Evolutionary conservation across 1,139 yeast genomes (phyloP).

Genomic region (Lodderomyces oxycetoniae): DNA sequence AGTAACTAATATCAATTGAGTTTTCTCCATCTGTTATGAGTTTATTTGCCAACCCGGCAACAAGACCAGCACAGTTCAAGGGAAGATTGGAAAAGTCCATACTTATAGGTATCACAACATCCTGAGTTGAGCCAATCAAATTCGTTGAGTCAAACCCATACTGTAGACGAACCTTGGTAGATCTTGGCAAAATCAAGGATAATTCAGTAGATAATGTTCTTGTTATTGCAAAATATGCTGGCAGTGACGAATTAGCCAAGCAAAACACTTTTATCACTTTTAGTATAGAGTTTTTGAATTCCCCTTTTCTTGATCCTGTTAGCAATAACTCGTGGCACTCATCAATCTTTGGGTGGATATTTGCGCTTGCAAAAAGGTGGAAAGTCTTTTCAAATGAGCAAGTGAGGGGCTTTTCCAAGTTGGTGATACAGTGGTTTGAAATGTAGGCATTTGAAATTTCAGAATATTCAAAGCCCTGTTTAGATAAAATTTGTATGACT

Average conservation of each 20-base stretch:
- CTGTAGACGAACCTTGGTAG: constrained; percentile 26
- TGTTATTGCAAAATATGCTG: constrained; percentile 57
- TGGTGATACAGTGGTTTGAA: constrained; percentile 4
- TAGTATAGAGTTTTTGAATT: constrained; percentile 34
- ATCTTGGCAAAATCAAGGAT: constrained; percentile 51
- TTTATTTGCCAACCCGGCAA: constrained; percentile 58
- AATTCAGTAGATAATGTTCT: constrained; percentile 50
- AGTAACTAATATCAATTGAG: constrained; percentile 52
- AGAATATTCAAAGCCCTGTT: constrained; percentile 42
- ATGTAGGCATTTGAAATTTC: constrained; percentile 36
- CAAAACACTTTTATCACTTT: constrained; percentile 32
- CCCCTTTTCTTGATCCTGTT: constrained; percentile 60
- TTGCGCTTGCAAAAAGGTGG: constrained; percentile 33
- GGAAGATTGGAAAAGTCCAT: constrained; percentile 56
- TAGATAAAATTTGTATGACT: constrained; percentile 43
- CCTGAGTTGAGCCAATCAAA: constrained; percentile 55
- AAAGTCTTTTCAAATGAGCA: constrained; percentile 24
- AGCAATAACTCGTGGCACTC: constrained; percentile 40
- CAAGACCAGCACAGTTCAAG: constrained; percentile 61
- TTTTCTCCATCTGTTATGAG: constrained; percentile 32
- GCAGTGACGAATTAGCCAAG: constrained; percentile 21
- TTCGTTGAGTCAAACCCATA: constrained; percentile 42
- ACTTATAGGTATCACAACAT: constrained; percentile 52
- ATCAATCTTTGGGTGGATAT: constrained; percentile 45
- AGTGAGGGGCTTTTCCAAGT: neutral